Base-by-base conservation (phyloP, 306 rosid species). In the Vigna reflexopilosa region DNA sequence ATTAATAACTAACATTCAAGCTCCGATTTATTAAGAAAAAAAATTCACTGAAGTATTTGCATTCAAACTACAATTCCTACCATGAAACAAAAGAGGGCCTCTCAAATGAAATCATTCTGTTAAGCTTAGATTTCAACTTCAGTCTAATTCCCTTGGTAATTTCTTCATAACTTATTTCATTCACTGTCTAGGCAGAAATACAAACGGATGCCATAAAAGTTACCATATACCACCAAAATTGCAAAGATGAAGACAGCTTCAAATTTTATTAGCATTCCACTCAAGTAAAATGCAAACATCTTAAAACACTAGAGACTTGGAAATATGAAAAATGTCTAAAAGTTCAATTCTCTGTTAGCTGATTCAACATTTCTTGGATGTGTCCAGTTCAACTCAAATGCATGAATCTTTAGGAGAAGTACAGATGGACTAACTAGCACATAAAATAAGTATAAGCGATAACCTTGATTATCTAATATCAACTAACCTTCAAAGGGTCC, bases 401-500 rank as follows among this genome's bases (percentile, higher is more conserved):
- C 45, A 20, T 17, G 45, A 64, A 61, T 66, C 15, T 30, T 61
- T 11, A 11, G 51, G 51, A 66, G 34, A 67, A 42, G 55, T 5
- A 2, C 30, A 44, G 19, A 52, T 19, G 59, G 28, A 63, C 28
- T 24, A 59, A 67, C 51, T 17, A 26, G 36, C 40, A 76, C 42
- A 68, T 32, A 59, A 63, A 76, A 36, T 54, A 79, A 45, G 40
- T 34, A 49, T 36, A 80, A 55, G 59, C 73, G 66, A 58, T 76
- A 58, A 58, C 38, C 26, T 51, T 42, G 75, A 67, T 56, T 66
- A 65, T 80, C 58, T 12, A 24, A 48, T 55, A 67, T 45, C 73
- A 59, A 80, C 92, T 51, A 86, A 92, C 98, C 98, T 89, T 92
- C 98, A 86, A 89, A 95, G 42, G 98, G 98, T 56, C 98, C 98